phyloP scores from a whole-genome alignment of 371 early-diverging fungal genomes.

The Apophysomyces variabilis region DNA sequence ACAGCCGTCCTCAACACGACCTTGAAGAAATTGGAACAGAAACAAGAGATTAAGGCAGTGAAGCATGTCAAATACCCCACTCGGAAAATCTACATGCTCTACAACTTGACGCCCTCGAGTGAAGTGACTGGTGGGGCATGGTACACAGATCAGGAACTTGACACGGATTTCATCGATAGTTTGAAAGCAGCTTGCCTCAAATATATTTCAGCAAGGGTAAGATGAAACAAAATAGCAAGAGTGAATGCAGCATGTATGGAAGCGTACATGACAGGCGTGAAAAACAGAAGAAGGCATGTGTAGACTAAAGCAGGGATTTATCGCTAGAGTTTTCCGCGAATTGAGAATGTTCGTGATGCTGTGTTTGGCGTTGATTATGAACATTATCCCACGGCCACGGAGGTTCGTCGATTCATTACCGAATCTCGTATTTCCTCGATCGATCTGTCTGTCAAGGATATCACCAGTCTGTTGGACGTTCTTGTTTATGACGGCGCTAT shows the following conservation, averaged over 20 bases:
- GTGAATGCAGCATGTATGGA: neutral
- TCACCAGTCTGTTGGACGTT: conserved; percentile 82
- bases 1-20: conserved; percentile 81
- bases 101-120: conserved; percentile 84
- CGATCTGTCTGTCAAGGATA: conserved; percentile 75
- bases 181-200: conserved; percentile 77
- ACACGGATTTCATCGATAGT: conserved; percentile 91
- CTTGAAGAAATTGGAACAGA: conserved; percentile 85
- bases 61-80: conserved; percentile 94
- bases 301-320: no score
- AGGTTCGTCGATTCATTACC: conserved; percentile 73
- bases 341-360: conserved; percentile 48
- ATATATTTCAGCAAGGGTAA: conserved; percentile 74
- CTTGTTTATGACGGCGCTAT: conserved; percentile 91
- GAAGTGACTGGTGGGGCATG: conserved; percentile 98
- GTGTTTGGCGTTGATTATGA: conserved; percentile 62
- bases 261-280: no score
- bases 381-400: conserved; percentile 75
- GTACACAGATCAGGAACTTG: conserved; percentile 97
- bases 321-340: conserved; percentile 69
- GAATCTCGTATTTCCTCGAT: conserved; percentile 77
- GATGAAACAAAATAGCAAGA: neutral
- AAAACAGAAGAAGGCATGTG: no score
- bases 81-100: conserved; percentile 95
- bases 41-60: conserved; percentile 87